Evolutionary conservation across 2,329 filamentous ascomycete species (phyloP).

Genomic region (Aureobasidium sp.): DNA sequence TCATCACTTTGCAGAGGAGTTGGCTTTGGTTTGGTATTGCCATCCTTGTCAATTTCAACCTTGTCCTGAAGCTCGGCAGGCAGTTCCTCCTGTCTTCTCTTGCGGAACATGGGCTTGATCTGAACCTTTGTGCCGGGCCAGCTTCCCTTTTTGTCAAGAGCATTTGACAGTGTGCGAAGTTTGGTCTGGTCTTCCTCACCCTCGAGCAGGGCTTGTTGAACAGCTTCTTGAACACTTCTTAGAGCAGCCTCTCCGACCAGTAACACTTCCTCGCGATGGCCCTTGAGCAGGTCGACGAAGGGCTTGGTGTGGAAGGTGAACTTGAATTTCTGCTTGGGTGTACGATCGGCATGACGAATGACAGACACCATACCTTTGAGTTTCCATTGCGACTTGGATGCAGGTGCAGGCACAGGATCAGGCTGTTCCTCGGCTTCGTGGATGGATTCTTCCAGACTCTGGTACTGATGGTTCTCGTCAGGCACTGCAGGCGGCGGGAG

Average conservation of each 20-base stretch:
- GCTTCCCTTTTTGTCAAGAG: constrained; percentile 82
- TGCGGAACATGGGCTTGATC: constrained; percentile 98
- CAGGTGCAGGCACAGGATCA: constrained; percentile 38
- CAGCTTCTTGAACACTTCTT: constrained; percentile 80
- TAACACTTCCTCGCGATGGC: constrained; percentile 92
- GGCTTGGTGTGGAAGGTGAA: constrained; percentile 97
- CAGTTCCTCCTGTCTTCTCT: constrained; percentile 63
- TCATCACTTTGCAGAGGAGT: not conserved
- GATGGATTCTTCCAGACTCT: constrained; percentile 16
- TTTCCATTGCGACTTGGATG: constrained; percentile 91
- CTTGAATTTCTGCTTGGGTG: constrained; percentile 98
- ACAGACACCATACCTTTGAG: constrained; percentile 96
- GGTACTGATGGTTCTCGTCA: constrained; percentile 16
- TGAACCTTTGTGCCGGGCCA: constrained; percentile 98
- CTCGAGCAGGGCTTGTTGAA: constrained; percentile 69
- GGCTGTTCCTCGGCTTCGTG: constrained; percentile 13
- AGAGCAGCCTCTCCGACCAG: constrained; percentile 87
- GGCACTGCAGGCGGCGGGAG: constrained; percentile 27
- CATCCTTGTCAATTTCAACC: constrained; percentile 7
- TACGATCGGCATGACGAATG: constrained; percentile 91
- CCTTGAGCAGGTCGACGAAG: constrained; percentile 89
- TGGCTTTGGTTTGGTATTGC: constrained; percentile 21
- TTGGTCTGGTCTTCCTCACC: constrained; percentile 81
- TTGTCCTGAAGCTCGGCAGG: constrained; percentile 24
- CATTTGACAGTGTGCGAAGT: constrained; percentile 76